A percentile compares a stretch with the other conserved stretches of the same genome.
phyloP scores from a whole-genome alignment of 2,329 filamentous ascomycete species.

The Geoglossum cookeanum region DNA sequence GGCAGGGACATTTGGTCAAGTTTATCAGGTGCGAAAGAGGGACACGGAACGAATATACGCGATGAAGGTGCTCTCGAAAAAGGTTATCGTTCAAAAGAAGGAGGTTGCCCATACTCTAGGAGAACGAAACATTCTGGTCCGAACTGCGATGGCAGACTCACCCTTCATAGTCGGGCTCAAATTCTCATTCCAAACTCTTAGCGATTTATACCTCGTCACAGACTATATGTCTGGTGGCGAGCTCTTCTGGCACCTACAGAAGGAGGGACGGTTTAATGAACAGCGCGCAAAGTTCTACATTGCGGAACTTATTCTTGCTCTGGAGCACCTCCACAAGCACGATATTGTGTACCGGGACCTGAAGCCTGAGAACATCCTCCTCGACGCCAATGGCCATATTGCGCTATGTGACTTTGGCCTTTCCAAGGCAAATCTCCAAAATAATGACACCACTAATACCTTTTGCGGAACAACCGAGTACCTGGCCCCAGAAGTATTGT shows the following conservation, averaged over 20 bases:
- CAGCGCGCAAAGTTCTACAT: constrained; percentile 96
- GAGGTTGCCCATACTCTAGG: constrained; percentile 94
- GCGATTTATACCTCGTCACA: constrained; percentile 92
- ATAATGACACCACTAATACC: constrained; percentile 95
- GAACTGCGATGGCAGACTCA: constrained; percentile 87
- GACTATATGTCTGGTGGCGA: constrained; percentile 99
- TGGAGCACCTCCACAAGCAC: constrained; percentile 88
- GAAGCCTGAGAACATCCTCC: constrained; percentile 91
- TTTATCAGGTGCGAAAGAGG: constrained; percentile 95
- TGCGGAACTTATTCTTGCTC: constrained; percentile 83
- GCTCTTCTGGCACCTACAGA: constrained; percentile 95
- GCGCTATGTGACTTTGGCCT: constrained; percentile 94
- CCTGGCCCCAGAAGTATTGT: constrained; percentile 78
- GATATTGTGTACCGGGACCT: constrained; percentile 96
- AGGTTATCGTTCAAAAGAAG: constrained; percentile 99
- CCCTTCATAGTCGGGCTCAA: constrained; percentile 96
- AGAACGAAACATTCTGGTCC: constrained; percentile 90
- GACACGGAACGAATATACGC: constrained; percentile 92
- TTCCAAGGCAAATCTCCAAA: constrained; percentile 90
- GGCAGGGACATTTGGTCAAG: constrained; percentile 74
- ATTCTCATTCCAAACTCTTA: constrained; percentile 95
- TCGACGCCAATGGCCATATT: constrained; percentile 95
- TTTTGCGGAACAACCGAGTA: constrained; percentile 99
- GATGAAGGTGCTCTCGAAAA: constrained; percentile 98
- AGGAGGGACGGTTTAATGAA: constrained; percentile 89